Base-by-base conservation (phyloP, 202 grass and related monocot species). In the Brachypodium distachyon region DNA sequence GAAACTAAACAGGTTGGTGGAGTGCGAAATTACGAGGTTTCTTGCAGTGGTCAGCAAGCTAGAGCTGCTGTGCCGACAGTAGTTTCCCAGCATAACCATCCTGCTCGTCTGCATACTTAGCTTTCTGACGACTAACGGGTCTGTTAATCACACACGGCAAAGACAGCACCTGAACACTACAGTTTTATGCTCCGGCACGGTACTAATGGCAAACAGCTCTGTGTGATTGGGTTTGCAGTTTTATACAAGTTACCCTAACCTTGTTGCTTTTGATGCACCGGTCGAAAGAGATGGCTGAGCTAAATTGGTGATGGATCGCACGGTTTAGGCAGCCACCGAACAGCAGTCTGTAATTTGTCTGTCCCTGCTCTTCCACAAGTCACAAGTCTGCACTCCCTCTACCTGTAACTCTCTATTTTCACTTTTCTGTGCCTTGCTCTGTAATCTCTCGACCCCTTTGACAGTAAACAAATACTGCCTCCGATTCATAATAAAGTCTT, bases 91-190 rank as follows among this genome's bases (percentile, higher is more conserved):
- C 38, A 80, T 9, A 50, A 72, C 39, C n/a, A n/a, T n/a, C n/a
- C n/a, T n/a, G n/a, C n/a, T n/a, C 32, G 8, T 42, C 14, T 29
- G 29, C 28, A 23, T 40, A 9, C 12, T 0, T 65, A 16, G 36
- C 61, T 27, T 70, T 59, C 5, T 7, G 22, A 58, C 0, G 70
- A 56, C n/a, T 25, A 61, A 62, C 17, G 66, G n/a, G 54, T 40
- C 43, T 52, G 55, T 23, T 51, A 22, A 57, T 29, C 51, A 28
- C 58, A 81, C 78, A 81, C 55, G 78, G 61, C 49, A n/a, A 81
- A 72, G 67, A 71, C 50, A 62, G 32, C 2, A 32, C 26, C 55
- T 46, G 43, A 41, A 32, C 23, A 12, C 4, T 31, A 31, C 40
- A 21, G 8, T 79, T n/a, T 55, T 79, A 79, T 43, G 36, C 6